Conservation (phyloP, 2,329 filamentous ascomycete species). For the Penicillium sp. region DNA sequence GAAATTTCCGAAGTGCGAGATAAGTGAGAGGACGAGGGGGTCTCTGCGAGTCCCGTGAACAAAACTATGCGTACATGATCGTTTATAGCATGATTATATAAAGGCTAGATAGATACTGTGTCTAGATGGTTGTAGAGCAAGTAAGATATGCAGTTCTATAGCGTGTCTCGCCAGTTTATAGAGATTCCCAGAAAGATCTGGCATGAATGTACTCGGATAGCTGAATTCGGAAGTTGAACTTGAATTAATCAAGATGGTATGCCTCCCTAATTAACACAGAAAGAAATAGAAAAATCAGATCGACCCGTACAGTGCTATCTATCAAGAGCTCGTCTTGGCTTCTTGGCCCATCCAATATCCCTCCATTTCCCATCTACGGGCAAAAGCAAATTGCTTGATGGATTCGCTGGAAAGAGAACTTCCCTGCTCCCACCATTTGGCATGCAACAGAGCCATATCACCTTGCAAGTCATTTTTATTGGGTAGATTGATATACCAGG, state of each 20-base stretch:
- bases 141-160: neutral
- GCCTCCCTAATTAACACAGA: neutral
- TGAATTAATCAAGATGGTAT: neutral
- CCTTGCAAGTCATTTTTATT: conserved; percentile 15
- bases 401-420: neutral
- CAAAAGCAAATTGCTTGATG: conserved; percentile 8
- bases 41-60: neutral
- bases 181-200: neutral
- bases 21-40: neutral
- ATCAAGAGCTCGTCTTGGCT: neutral
- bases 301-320: neutral
- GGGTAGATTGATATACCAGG: conserved; percentile 41
- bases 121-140: neutral
- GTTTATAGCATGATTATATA: neutral
- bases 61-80: neutral
- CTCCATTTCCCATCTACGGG: conserved; percentile 20
- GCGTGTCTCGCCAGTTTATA: too few species aligned
- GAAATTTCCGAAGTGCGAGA: neutral
- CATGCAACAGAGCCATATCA: conserved; percentile 14
- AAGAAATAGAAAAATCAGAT: neutral
- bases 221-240: neutral
- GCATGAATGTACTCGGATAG: neutral
- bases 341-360: conserved; percentile 17
- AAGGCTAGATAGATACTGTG: neutral
- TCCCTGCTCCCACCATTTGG: conserved; percentile 14